Percentiles rank a stretch among this genome's conserved stretches.
These are phyloP conservation scores for Penicillium lividum DNA, from an alignment of 495 filamentous ascomycete species.

Conservation along the genomic window DNA sequence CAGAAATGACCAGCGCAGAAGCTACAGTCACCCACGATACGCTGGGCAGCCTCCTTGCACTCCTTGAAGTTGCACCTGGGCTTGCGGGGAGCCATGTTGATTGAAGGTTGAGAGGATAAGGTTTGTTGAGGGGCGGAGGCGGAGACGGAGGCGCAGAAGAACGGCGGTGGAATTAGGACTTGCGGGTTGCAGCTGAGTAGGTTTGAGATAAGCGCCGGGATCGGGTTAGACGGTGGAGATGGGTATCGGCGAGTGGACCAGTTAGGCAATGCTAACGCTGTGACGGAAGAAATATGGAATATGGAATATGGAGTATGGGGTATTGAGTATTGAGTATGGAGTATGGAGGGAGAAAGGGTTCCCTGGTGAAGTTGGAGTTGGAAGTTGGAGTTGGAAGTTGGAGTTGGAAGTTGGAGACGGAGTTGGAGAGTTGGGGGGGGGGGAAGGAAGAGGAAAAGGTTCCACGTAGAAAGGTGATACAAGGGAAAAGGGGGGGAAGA, in stretches of 20 bases:
- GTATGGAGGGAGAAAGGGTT: neutral
- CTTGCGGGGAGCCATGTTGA: conserved; percentile 67
- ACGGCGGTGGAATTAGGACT: conserved; percentile 35
- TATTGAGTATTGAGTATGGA: too few relatives aligned
- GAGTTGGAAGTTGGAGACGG: neutral
- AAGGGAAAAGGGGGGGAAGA: conserved; percentile 28
- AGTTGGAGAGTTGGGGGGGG: neutral
- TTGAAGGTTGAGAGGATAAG: conserved; percentile 13
- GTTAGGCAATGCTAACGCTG: conserved; percentile 35
- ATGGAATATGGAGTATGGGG: too few relatives aligned
- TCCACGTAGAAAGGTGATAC: conserved; percentile 8
- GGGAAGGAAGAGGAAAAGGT: neutral
- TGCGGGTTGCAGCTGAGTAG: conserved; percentile 30
- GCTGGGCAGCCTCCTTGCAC: conserved; percentile 81
- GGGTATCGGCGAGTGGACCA: conserved; percentile 26
- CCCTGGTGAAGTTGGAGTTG: neutral
- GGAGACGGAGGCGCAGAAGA: neutral
- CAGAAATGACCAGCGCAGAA: conserved; percentile 95
- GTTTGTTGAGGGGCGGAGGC: neutral
- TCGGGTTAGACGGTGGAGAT: conserved; percentile 4
- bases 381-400: neutral
- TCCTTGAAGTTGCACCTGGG: conserved; percentile 84
- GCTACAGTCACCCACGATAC: conserved; percentile 92
- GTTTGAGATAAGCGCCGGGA: conserved; percentile 14
- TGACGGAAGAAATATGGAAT: too few relatives aligned